Evolutionary conservation across 2,329 filamentous ascomycete species (phyloP).

Genomic region (Verticillium dahliae): DNA sequence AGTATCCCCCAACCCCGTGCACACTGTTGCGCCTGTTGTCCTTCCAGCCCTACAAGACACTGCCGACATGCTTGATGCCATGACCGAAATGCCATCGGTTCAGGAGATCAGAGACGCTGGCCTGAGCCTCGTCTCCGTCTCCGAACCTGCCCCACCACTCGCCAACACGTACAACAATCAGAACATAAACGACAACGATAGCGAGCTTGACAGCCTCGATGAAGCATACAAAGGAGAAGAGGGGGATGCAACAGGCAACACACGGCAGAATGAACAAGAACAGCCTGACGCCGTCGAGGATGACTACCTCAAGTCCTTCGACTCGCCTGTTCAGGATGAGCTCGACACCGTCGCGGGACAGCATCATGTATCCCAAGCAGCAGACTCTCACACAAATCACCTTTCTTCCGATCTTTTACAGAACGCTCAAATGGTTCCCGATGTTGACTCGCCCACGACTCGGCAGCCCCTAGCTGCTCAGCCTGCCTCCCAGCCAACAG

Average conservation of each 20-base stretch:
- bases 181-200: slow-evolving; percentile 23
- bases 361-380: slow-evolving; percentile 36
- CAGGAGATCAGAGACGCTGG: slow-evolving; percentile 12
- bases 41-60: slow-evolving; percentile 46
- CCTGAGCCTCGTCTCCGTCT: slow-evolving; percentile 9
- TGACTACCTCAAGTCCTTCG: slow-evolving; percentile 45
- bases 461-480: slow-evolving; percentile 12
- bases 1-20: slow-evolving; percentile 41
- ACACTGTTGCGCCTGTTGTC: slow-evolving; percentile 37
- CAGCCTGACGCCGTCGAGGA: slow-evolving; percentile 27
- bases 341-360: slow-evolving; percentile 24
- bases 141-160: slow-evolving; percentile 15
- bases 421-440: slow-evolving; percentile 21
- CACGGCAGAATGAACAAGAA: slow-evolving; percentile 19
- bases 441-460: slow-evolving; percentile 23
- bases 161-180: slow-evolving; percentile 19
- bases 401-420: slow-evolving; percentile 30
- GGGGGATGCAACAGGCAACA: slow-evolving; percentile 19
- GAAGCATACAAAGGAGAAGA: slow-evolving; percentile 38
- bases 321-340: slow-evolving; percentile 35
- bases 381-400: slow-evolving; percentile 35
- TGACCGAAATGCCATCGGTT: slow-evolving; percentile 17
- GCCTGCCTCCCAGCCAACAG: neutral
- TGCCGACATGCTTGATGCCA: slow-evolving; percentile 42
- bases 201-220: slow-evolving; percentile 37